Evolutionary conservation across 169 alveolate genomes (phyloP).

Genomic region (Miamiensis avidus): DNA sequence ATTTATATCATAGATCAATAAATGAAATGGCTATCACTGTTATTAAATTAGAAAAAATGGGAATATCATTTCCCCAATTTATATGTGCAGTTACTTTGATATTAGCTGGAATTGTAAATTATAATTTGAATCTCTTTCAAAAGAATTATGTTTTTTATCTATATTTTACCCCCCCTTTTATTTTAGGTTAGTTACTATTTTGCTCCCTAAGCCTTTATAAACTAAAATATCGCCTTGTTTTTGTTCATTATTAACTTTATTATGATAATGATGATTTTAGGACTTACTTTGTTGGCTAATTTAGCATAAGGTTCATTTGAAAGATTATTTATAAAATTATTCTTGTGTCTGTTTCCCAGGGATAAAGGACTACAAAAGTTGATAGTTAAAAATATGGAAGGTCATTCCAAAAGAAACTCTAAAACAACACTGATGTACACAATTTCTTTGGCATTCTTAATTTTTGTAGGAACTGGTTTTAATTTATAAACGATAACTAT

Average conservation of each 20-base stretch:
- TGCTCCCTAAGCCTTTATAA: conserved; percentile 77
- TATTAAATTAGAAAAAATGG: conserved; percentile 77
- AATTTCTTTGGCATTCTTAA: conserved; percentile 77
- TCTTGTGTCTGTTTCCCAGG: conserved; percentile 48
- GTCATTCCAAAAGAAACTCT: conserved; percentile 79
- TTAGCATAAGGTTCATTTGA: conserved; percentile 64
- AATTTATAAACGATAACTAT: conserved; percentile 66
- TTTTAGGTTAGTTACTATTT: conserved; percentile 85
- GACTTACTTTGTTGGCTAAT: conserved; percentile 70
- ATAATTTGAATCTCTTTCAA: too few species aligned
- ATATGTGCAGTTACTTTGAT: conserved; percentile 64
- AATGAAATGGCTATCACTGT: conserved; percentile 71
- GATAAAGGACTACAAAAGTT: conserved; percentile 68
- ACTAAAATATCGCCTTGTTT: conserved; percentile 58
- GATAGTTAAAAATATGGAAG: conserved; percentile 75
- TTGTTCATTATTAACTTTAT: conserved; percentile 72
- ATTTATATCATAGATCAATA: conserved; percentile 73
- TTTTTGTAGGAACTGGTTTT: conserved; percentile 78
- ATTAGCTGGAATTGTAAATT: conserved; percentile 66
- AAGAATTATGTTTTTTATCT: too few species aligned
- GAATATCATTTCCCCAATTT: conserved; percentile 72
- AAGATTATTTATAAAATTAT: conserved; percentile 34
- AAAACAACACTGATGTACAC: conserved; percentile 85
- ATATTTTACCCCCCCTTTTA: too few species aligned
- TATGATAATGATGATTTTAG: conserved; percentile 76